Percentiles rank a stretch among this genome's conserved stretches.
These are phyloP conservation scores for Nicotiana noctiflora DNA, from an alignment of 257 asterid genomes.

Conservation along the genomic window DNA sequence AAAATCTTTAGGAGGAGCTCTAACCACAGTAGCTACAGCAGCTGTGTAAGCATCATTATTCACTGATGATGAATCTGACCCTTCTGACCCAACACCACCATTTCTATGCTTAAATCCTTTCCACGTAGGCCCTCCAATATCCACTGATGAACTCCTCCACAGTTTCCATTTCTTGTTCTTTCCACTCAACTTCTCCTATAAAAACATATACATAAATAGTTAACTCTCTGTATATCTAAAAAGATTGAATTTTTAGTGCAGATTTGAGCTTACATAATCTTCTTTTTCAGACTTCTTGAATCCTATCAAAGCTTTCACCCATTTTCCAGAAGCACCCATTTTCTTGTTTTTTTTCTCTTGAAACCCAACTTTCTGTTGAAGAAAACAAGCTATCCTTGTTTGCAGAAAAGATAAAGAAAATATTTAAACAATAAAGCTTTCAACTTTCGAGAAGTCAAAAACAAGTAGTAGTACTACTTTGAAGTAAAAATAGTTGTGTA, in stretches of 20 bases:
- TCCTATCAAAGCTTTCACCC: slow-evolving; percentile 82
- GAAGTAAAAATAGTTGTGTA: neutral
- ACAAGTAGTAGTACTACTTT: neutral
- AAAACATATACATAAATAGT: neutral
- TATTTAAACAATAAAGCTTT: neutral
- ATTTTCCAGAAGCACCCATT: slow-evolving; percentile 90
- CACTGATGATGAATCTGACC: slow-evolving; percentile 48
- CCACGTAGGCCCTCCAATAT: slow-evolving; percentile 47
- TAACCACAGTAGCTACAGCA: slow-evolving; percentile 80
- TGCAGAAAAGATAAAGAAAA: neutral
- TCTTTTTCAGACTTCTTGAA: slow-evolving; percentile 71
- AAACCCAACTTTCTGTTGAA: slow-evolving; percentile 3
- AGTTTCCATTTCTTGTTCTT: slow-evolving; percentile 83
- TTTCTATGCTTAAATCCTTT: slow-evolving; percentile 42
- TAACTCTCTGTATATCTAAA: neutral
- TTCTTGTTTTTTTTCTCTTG: slow-evolving; percentile 11
- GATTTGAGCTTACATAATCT: slow-evolving; percentile 51
- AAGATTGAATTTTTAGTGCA: slow-evolving; percentile 9
- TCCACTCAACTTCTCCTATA: slow-evolving; percentile 51
- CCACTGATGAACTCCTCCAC: slow-evolving; percentile 68
- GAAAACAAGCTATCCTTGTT: neutral
- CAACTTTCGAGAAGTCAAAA: slow-evolving; percentile 10
- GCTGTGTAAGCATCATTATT: slow-evolving; percentile 61
- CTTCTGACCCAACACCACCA: slow-evolving; percentile 35
- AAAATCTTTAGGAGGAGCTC: slow-evolving; percentile 89